These are phyloP conservation scores for Sphagnum contortum DNA, from an alignment of 225 moss, liverwort and hornwort genomes.

Conservation along the genomic window DNA sequence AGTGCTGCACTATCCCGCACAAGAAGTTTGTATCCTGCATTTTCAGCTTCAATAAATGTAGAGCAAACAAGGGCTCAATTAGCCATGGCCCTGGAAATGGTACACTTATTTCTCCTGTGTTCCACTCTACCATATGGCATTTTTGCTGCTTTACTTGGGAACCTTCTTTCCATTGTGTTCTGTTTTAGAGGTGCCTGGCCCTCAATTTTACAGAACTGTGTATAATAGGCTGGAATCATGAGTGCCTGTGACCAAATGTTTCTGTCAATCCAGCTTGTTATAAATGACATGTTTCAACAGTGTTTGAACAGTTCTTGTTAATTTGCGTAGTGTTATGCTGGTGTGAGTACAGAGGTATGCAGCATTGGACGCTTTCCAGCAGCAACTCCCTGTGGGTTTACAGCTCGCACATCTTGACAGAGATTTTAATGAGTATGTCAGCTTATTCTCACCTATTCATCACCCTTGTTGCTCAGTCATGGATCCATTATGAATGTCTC, in stretches of 20 bases:
- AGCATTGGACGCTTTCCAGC: slow-evolving; percentile 57
- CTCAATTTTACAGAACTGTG: too few relatives aligned
- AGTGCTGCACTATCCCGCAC: slow-evolving; percentile 29
- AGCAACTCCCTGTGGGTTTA: slow-evolving; percentile 50
- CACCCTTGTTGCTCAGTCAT: too few relatives aligned
- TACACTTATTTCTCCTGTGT: neutral
- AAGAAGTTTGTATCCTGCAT: slow-evolving; percentile 20
- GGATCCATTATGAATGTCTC: too few relatives aligned
- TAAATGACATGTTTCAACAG: too few relatives aligned
- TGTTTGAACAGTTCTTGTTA: too few relatives aligned
- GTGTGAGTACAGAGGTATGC: slow-evolving; percentile 51
- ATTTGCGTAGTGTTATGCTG: neutral
- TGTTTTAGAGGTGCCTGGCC: neutral
- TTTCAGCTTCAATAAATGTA: slow-evolving; percentile 22
- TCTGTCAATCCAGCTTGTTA: too few relatives aligned
- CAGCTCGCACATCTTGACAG: slow-evolving; percentile 73
- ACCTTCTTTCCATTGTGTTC: neutral
- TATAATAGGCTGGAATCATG: too few relatives aligned
- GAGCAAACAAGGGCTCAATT: slow-evolving; percentile 38
- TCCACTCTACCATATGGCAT: too few relatives aligned
- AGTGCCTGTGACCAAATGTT: too few relatives aligned
- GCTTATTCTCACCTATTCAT: too few relatives aligned
- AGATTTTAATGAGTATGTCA: slow-evolving; percentile 70
- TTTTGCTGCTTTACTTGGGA: too few relatives aligned
- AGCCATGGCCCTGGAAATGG: slow-evolving; percentile 54